These are phyloP conservation scores for Ceratorhiza oryzae-sativae DNA, from an alignment of 1,284 basidiomycete genomes.

Conservation along the genomic window DNA sequence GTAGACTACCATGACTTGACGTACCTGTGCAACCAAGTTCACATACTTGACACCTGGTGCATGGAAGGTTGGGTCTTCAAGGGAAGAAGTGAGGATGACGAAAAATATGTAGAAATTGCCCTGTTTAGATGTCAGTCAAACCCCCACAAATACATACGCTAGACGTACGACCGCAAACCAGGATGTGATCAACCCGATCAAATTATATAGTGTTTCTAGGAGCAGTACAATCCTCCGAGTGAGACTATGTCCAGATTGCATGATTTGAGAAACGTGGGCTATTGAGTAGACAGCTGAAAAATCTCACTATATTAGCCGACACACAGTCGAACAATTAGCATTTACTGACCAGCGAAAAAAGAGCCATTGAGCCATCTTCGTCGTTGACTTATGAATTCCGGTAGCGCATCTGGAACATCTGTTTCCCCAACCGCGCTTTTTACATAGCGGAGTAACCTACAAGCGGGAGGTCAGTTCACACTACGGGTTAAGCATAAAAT, in stretches of 20 bases:
- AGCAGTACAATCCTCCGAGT: slow-evolving; percentile 78
- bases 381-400: slow-evolving; percentile 95
- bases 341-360: slow-evolving; percentile 80
- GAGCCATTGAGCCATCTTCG: slow-evolving; percentile 93
- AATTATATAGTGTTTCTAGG: slow-evolving; percentile 86
- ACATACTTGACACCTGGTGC: slow-evolving; percentile 75
- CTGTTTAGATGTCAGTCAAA: slow-evolving; percentile 50
- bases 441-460: slow-evolving; percentile 93
- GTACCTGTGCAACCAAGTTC: slow-evolving; percentile 79
- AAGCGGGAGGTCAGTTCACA: neutral
- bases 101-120: slow-evolving; percentile 98
- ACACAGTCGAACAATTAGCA: neutral
- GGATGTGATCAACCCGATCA: slow-evolving; percentile 86
- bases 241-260: slow-evolving; percentile 83
- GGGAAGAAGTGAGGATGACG: slow-evolving; percentile 87
- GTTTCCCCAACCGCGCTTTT: slow-evolving; percentile 96
- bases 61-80: slow-evolving; percentile 79
- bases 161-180: slow-evolving; percentile 88
- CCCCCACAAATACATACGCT: neutral
- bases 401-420: slow-evolving; percentile 91
- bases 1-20: slow-evolving; percentile 42
- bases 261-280: slow-evolving; percentile 79
- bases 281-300: slow-evolving; percentile 41
- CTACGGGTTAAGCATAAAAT: neutral
- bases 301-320: slow-evolving; percentile 46